Evolutionary conservation across 148 eudicot species (phyloP).

Genomic region (Drosera capensis): DNA sequence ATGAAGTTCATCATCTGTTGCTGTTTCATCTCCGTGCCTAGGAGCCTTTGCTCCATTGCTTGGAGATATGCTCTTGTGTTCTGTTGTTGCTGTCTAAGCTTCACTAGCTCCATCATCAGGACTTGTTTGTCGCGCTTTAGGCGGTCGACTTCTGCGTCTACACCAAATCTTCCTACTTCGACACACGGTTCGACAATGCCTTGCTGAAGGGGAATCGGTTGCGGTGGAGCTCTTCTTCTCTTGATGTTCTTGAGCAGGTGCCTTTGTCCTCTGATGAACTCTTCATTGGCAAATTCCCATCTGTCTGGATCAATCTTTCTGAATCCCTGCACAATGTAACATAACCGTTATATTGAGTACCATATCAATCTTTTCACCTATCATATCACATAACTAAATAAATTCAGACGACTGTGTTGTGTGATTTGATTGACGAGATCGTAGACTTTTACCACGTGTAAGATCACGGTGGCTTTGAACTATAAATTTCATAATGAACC

Average conservation of each 20-base stretch:
- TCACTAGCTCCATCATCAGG: slow-evolving; percentile 53
- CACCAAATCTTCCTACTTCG: slow-evolving; percentile 44
- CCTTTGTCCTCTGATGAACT: slow-evolving; percentile 54
- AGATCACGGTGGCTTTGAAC: no score
- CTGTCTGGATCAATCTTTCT: slow-evolving; percentile 80
- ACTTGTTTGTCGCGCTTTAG: slow-evolving; percentile 55
- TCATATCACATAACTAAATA: no score
- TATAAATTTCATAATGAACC: no score
- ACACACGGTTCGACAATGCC: slow-evolving; percentile 37
- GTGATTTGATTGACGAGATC: no score
- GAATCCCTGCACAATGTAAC: slow-evolving; percentile 41
- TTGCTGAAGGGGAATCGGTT: slow-evolving; percentile 26
- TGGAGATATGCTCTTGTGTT: slow-evolving; percentile 42
- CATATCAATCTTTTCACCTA: not conserved
- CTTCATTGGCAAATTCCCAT: slow-evolving; percentile 94
- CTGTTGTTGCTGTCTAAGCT: slow-evolving; percentile 70
- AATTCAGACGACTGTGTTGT: no score
- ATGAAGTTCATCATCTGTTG: slow-evolving; percentile 85
- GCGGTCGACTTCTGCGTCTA: slow-evolving; percentile 47
- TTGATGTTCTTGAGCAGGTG: slow-evolving; percentile 55
- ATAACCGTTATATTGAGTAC: not conserved
- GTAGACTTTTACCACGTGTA: no score
- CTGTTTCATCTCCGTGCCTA: slow-evolving; percentile 59
- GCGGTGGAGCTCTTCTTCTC: slow-evolving; percentile 45
- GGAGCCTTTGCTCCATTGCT: slow-evolving; percentile 62